Evolutionary conservation across 2,329 filamentous ascomycete species (phyloP).

Genomic region (Stachybotrys echinatus): DNA sequence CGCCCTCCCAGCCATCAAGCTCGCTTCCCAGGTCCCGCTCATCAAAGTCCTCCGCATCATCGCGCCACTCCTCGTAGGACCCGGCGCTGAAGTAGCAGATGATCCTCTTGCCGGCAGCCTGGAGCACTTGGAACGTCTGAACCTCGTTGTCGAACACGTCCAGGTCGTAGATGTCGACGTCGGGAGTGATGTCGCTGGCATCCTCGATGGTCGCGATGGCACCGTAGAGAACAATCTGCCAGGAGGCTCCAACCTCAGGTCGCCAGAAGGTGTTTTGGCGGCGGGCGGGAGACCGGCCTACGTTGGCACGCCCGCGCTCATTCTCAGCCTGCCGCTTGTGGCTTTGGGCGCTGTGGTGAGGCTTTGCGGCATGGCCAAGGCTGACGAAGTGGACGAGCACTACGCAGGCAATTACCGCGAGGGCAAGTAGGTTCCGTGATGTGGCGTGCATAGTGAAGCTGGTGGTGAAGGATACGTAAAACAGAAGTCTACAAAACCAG

Average conservation of each 20-base stretch:
- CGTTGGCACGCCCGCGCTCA: neutral
- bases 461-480: too few relatives aligned
- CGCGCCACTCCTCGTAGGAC: conserved; percentile 57
- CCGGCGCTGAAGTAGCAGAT: conserved; percentile 74
- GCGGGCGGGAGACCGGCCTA: neutral
- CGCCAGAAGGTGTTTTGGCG: conserved; percentile 35
- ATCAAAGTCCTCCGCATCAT: conserved; percentile 50
- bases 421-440: neutral
- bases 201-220: conserved; percentile 29
- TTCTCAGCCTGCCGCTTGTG: neutral
- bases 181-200: conserved; percentile 24
- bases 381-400: neutral
- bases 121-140: conserved; percentile 44
- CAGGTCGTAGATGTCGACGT: conserved; percentile 43
- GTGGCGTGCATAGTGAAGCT: neutral
- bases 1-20: conserved; percentile 59
- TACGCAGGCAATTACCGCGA: neutral
- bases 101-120: conserved; percentile 51
- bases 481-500: too few relatives aligned
- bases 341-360: too few relatives aligned
- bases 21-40: conserved; percentile 50
- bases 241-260: conserved; percentile 44
- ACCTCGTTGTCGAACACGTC: conserved; percentile 48
- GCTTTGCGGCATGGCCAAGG: neutral
- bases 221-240: conserved; percentile 54